These are phyloP conservation scores for Alternaria rosae DNA, from an alignment of 2,329 filamentous ascomycete genomes.

Conservation along the genomic window DNA sequence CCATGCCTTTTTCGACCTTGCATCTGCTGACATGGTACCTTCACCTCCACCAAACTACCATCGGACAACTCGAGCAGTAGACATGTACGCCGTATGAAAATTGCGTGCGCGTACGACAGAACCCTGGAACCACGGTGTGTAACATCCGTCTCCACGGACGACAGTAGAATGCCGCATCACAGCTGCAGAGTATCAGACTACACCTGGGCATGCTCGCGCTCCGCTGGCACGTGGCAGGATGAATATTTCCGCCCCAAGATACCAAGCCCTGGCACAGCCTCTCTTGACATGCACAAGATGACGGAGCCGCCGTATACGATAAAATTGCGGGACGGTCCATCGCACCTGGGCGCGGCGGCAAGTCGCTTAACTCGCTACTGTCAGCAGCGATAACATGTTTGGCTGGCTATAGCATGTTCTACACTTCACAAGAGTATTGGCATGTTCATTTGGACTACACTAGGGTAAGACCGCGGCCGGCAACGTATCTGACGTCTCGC, in stretches of 20 bases:
- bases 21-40: not conserved
- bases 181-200: not conserved
- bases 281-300: not conserved
- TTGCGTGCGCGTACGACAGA: not conserved
- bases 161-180: not conserved
- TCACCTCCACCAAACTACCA: not conserved
- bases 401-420: not conserved
- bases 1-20: constrained; percentile 4
- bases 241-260: constrained; percentile 1
- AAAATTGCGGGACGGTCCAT: not conserved
- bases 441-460: not conserved
- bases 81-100: not conserved
- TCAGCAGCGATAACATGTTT: not conserved
- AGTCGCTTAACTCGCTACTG: not conserved
- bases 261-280: not conserved
- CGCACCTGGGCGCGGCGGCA: not conserved
- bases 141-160: not conserved
- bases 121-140: not conserved
- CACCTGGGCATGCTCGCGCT: not conserved
- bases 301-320: not conserved
- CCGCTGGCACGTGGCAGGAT: not conserved
- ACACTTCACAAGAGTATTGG: not conserved
- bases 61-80: not conserved
- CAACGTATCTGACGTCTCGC: not conserved
- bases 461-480: not conserved